Conservation (phyloP, 2,329 filamentous ascomycete species). For the Penicillium rolfsii region DNA sequence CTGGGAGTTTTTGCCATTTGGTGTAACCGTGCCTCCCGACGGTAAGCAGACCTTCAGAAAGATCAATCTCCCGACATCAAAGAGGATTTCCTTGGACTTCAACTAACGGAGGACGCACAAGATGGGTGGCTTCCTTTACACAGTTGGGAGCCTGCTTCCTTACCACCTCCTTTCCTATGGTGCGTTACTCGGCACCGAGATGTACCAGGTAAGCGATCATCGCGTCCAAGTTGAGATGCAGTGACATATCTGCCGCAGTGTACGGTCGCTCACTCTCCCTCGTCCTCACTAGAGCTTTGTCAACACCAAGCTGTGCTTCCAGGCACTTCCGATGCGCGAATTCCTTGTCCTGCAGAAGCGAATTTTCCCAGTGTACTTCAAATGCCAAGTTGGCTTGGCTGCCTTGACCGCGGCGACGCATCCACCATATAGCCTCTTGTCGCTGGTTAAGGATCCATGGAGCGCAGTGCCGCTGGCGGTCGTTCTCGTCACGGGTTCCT, state of each 20-base stretch:
- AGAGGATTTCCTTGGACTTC: neutral
- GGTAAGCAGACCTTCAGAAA: too few relatives aligned
- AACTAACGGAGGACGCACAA: neutral
- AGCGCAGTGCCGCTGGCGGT: constrained; percentile 36
- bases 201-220: constrained; percentile 37
- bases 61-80: neutral
- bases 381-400: constrained; percentile 41
- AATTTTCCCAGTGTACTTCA: constrained; percentile 48
- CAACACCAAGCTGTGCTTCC: constrained; percentile 46
- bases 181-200: constrained; percentile 44
- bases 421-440: constrained; percentile 38
- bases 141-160: constrained; percentile 29
- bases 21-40: neutral
- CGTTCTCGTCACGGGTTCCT: constrained; percentile 33
- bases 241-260: neutral
- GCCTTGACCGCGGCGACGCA: constrained; percentile 39
- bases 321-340: constrained; percentile 39
- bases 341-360: constrained; percentile 47
- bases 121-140: constrained; percentile 22
- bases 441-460: constrained; percentile 28
- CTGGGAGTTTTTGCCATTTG: neutral
- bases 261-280: neutral
- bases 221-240: too few relatives aligned
- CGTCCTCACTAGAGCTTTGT: constrained; percentile 39
- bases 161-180: constrained; percentile 47